Evolutionary conservation across 2,329 filamentous ascomycete genomes (phyloP).

Genomic region (Aspergillus japonicus): DNA sequence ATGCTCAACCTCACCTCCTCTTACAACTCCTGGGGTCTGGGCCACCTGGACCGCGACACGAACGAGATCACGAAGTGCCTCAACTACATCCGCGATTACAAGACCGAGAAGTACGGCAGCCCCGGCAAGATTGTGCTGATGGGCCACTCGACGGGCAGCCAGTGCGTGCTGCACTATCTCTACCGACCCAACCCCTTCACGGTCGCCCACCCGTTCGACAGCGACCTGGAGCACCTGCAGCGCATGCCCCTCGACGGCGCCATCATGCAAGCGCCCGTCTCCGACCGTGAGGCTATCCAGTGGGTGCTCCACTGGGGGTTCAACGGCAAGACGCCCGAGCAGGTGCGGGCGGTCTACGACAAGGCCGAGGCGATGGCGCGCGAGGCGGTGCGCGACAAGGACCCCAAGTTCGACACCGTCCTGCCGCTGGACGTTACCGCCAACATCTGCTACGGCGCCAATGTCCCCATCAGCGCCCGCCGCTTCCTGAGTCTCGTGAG

Average conservation of each 20-base stretch:
- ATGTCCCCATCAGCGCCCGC: slow-evolving; percentile 53
- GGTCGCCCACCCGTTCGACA: slow-evolving; percentile 30
- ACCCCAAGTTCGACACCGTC: slow-evolving; percentile 26
- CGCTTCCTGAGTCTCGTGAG: slow-evolving; percentile 59
- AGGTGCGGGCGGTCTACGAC: slow-evolving; percentile 30
- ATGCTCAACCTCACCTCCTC: slow-evolving; percentile 52
- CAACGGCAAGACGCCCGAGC: slow-evolving; percentile 22
- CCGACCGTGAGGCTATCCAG: slow-evolving; percentile 67
- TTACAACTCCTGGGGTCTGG: slow-evolving; percentile 55
- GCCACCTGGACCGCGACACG: slow-evolving; percentile 53
- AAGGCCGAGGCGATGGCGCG: slow-evolving; percentile 35
- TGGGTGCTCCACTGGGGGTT: slow-evolving; percentile 30
- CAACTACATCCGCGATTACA: slow-evolving; percentile 46
- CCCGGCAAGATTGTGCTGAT: slow-evolving; percentile 60
- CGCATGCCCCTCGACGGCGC: slow-evolving; percentile 65
- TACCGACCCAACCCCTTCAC: slow-evolving; percentile 44
- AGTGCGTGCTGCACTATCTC: slow-evolving; percentile 66
- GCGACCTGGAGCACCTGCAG: slow-evolving; percentile 32
- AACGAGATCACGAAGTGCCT: slow-evolving; percentile 53
- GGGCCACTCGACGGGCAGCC: slow-evolving; percentile 66
- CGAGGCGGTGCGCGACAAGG: slow-evolving; percentile 19
- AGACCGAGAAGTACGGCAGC: slow-evolving; percentile 21
- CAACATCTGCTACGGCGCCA: slow-evolving; percentile 31
- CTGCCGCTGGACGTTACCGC: slow-evolving; percentile 36
- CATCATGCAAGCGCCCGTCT: slow-evolving; percentile 77